These are phyloP conservation scores for Emmonsiellopsis sp. DNA, from an alignment of 2,329 filamentous ascomycete species.

Conservation along the genomic window DNA sequence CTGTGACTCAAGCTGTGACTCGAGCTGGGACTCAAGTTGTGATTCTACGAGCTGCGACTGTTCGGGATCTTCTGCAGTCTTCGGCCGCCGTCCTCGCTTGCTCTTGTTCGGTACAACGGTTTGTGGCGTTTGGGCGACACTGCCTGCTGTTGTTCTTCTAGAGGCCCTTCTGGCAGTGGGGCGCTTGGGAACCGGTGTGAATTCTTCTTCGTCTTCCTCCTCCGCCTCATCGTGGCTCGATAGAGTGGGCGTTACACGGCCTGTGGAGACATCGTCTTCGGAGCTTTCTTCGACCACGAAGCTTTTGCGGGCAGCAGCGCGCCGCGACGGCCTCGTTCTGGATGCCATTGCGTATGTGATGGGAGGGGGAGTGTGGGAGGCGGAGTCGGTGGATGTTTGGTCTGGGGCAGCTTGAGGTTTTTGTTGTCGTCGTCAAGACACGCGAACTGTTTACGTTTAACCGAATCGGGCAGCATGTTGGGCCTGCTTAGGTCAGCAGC, in stretches of 20 bases:
- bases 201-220: constrained; percentile 64
- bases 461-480: constrained; percentile 3
- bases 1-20: not conserved
- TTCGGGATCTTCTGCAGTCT: constrained; percentile 20
- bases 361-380: not conserved
- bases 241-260: constrained; percentile 36
- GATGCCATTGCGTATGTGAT: constrained; percentile 25
- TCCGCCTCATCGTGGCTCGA: constrained; percentile 42
- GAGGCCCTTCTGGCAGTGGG: constrained; percentile 48
- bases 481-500: constrained; percentile 4
- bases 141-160: constrained; percentile 43
- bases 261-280: constrained; percentile 55
- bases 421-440: constrained; percentile 4
- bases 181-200: constrained; percentile 61
- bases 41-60: not conserved
- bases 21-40: too few species aligned
- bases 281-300: constrained; percentile 69
- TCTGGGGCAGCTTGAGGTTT: constrained; percentile 2
- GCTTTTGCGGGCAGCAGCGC: constrained; percentile 56
- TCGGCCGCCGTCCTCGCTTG: constrained; percentile 33
- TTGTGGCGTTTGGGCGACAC: constrained; percentile 38
- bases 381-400: not conserved
- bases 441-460: constrained; percentile 14
- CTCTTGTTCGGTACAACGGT: constrained; percentile 20
- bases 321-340: constrained; percentile 46